Evolutionary conservation across 805 yeast genomes (phyloP).

Genomic region (Ogataea nonfermentans): DNA sequence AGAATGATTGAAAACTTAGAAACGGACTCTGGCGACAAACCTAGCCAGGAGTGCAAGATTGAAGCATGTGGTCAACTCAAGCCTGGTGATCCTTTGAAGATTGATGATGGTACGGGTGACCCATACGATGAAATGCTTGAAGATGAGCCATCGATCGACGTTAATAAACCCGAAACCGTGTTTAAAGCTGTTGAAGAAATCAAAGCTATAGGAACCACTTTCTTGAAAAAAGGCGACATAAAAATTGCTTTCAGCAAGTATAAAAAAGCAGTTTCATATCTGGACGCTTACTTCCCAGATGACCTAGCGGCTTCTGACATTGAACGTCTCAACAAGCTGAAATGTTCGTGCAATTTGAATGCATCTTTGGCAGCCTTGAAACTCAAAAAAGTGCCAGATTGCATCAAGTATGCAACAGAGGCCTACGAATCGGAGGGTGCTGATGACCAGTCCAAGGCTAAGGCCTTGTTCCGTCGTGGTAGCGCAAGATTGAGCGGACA

Average conservation of each 20-base stretch:
- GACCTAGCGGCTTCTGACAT: slow-evolving; percentile 57
- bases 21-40: slow-evolving; percentile 68
- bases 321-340: slow-evolving; percentile 48
- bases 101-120: slow-evolving; percentile 84
- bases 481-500: slow-evolving; percentile 61
- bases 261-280: slow-evolving; percentile 65
- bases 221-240: slow-evolving; percentile 63
- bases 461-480: slow-evolving; percentile 87
- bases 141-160: slow-evolving; percentile 68
- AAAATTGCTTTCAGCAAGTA: slow-evolving; percentile 65
- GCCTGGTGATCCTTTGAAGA: slow-evolving; percentile 46
- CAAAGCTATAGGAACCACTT: slow-evolving; percentile 75
- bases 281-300: slow-evolving; percentile 72
- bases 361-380: slow-evolving; percentile 74
- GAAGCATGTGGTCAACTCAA: slow-evolving; percentile 78
- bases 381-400: slow-evolving; percentile 50
- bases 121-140: slow-evolving; percentile 69
- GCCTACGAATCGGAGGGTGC: slow-evolving; percentile 61
- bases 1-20: slow-evolving; percentile 71
- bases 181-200: slow-evolving; percentile 60
- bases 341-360: slow-evolving; percentile 66
- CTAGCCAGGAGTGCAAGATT: slow-evolving; percentile 66
- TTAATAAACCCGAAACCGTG: slow-evolving; percentile 61
- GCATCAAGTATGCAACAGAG: slow-evolving; percentile 57
- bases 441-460: slow-evolving; percentile 69